These are phyloP conservation scores for Pestalotiopsis sp. DNA, from an alignment of 2,329 filamentous ascomycete genomes.

Conservation along the genomic window DNA sequence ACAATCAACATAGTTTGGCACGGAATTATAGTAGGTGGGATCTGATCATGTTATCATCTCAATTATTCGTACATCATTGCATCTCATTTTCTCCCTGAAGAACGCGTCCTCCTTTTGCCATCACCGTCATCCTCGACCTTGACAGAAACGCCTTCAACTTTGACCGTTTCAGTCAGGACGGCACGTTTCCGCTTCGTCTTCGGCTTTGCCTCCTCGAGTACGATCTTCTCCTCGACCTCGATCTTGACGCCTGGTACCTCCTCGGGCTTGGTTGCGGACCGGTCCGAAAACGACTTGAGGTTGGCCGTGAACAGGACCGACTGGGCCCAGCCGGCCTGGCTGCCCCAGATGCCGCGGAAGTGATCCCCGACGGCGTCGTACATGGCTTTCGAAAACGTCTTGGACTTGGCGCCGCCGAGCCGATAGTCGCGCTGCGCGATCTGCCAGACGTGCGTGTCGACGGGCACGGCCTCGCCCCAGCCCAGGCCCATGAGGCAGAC, in stretches of 20 bases:
- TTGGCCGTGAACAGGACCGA: constrained; percentile 96
- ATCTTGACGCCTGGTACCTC: constrained; percentile 25
- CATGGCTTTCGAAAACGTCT: constrained; percentile 83
- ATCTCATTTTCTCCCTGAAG: background rate
- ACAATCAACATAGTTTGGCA: background rate
- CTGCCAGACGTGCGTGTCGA: constrained; percentile 98
- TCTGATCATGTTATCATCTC: background rate
- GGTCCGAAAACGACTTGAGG: constrained; percentile 79
- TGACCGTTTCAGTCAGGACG: constrained; percentile 19
- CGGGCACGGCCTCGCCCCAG: constrained; percentile 92
- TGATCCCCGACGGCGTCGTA: constrained; percentile 91
- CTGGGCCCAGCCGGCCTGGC: constrained; percentile 96
- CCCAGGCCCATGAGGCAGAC: constrained; percentile 95
- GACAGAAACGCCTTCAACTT: constrained; percentile 10
- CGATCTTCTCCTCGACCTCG: constrained; percentile 26
- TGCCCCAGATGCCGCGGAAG: constrained; percentile 87
- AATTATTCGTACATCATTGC: background rate
- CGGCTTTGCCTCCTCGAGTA: constrained; percentile 7
- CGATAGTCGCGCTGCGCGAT: constrained; percentile 96
- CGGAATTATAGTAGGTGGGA: background rate
- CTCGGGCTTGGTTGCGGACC: constrained; percentile 42
- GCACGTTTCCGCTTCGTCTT: constrained; percentile 5
- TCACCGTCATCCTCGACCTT: background rate
- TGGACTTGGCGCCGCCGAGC: constrained; percentile 80
- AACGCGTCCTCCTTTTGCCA: constrained; percentile 7